Evolutionary conservation across 2,329 filamentous ascomycete genomes (phyloP), one percentile per base, ranked within the genome.

Genomic region (Trichoderma citrinoviride): DNA sequence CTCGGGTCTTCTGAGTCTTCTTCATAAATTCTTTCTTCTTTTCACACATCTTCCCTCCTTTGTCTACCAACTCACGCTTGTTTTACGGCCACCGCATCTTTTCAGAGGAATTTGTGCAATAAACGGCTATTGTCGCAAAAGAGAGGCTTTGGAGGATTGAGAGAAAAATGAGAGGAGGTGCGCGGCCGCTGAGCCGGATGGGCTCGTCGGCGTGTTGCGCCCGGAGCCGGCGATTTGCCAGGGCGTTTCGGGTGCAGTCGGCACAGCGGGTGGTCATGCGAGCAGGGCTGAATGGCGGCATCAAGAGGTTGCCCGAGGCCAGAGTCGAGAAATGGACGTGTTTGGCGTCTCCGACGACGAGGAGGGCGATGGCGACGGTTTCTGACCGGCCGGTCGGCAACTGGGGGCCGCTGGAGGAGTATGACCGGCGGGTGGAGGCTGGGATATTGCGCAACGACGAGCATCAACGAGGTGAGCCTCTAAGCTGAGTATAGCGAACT

Each of bases 401-500:
- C 47, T 74, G 81, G 67, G 93, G 93, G 0, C 95, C 95, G 2
- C 83, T 98, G 73, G 85, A 88, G 68, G 94, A 98, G 77, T 99
- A 99, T 77, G 90, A 97, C 75, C 82, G 84, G 66, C 86, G 94
- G 53, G 93, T 99, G 8, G 82, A 87, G 53, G 80, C 82, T 49
- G 92, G 93, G 12, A 81, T 86, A 55, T 76, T 99, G 68, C 85
- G 90, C 68, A 92, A 98, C 75, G 95, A 99, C 75, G 87, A 92
- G 69, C 91, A 97, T 77, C 95, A 99, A 77, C 83, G 95, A 83
- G 89, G 91, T 93, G 79, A 70, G 58, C 4, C 6, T 50, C 41
- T 4, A n/a, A n/a, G n/a, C n/a, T n/a, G n/a, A n/a, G n/a, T n/a
- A n/a, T n/a, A 7, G 43, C 54, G 25, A 14, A 17, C 17, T 41